Base-by-base conservation (phyloP, 1,139 yeast species). In the Magnusiomyces tetraspermus region DNA sequence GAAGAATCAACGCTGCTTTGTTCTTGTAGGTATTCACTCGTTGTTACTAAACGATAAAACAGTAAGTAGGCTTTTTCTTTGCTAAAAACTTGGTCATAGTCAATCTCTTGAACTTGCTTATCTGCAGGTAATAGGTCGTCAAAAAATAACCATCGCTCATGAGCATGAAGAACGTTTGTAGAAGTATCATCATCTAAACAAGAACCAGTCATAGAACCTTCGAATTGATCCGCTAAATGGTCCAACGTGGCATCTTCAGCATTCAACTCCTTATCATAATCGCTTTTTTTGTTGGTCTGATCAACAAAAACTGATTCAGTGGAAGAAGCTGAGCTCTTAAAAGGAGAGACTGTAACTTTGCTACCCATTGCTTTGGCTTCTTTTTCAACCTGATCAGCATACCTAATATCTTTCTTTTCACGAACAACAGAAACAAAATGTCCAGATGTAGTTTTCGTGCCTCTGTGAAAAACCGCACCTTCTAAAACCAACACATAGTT, bases 391-490 rank as follows among this genome's bases (percentile, higher is more conserved):
- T 19, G 13, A 3, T 38, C 51, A 3, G 21, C 60, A 44, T 57
- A 59, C 3, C 57, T 61, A 24, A 60, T 55, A 2, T 56, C 54
- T 2, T 60, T 56, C 41, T 76, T 55, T 70, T 79, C 65, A 49
- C 66, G 52, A 62, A 77, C 76, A 13, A 81, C 74, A 1, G 88
- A 73, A 2, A 84, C 77, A 64, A 82, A 85, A 68, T 85, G 95
- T 2, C 95, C 95, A 41, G 83, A 77, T 48, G 77, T 71, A 21
- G 83, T 78, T 23, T 79, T 71, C 6, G 69, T 69, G 1, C 94
- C 94, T 17, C 92, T 70, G 65, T 85, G 95, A 62, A 88, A 85
- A 1, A 85, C 77, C 1, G 86, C 89, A 63, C 87, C 79, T 63
- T 85, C 92, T 45, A 85, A 72, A 15, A 84, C 81, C 56, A 85